These are phyloP conservation scores for Annulohypoxylon maeteangense DNA, from an alignment of 495 filamentous ascomycete genomes.

Conservation along the genomic window DNA sequence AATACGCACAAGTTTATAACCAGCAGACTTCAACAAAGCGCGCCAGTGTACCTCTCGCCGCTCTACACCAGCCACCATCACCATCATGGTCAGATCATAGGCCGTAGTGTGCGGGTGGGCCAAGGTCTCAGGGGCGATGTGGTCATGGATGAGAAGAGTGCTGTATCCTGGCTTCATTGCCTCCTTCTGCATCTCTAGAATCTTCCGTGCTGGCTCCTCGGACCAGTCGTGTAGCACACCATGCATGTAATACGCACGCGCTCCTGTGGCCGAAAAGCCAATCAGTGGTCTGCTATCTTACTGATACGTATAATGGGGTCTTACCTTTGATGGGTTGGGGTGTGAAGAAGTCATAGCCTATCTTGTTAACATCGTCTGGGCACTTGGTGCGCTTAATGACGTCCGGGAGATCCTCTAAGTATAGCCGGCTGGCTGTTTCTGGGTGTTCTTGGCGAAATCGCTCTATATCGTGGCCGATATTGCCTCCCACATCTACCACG, in stretches of 20 bases:
- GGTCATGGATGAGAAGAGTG: slow-evolving; percentile 54
- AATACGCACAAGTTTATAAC: slow-evolving; percentile 40
- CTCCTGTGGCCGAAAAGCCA: slow-evolving; percentile 34
- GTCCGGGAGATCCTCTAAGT: neutral
- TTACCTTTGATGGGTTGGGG: slow-evolving; percentile 4
- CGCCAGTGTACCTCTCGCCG: slow-evolving; percentile 52
- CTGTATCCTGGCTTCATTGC: slow-evolving; percentile 58
- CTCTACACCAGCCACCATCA: slow-evolving; percentile 48
- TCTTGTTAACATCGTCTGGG: slow-evolving; percentile 2
- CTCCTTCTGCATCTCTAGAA: neutral
- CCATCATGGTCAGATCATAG: slow-evolving; percentile 55
- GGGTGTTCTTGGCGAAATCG: neutral
- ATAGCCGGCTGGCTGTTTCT: neutral
- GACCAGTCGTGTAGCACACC: slow-evolving; percentile 56
- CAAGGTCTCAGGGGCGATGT: slow-evolving; percentile 44
- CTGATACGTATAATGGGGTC: neutral
- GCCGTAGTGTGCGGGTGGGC: slow-evolving; percentile 29
- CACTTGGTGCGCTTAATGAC: slow-evolving; percentile 4
- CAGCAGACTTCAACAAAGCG: slow-evolving; percentile 46
- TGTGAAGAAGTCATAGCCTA: slow-evolving; percentile 6
- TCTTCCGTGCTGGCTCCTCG: slow-evolving; percentile 38
- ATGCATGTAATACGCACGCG: slow-evolving; percentile 51
- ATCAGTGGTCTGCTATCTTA: neutral
- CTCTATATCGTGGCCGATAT: slow-evolving; percentile 4
- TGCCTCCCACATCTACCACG: slow-evolving; percentile 1